Evolutionary conservation across 345 rosid genomes (phyloP).

Genomic region (Ceriops decandra): DNA sequence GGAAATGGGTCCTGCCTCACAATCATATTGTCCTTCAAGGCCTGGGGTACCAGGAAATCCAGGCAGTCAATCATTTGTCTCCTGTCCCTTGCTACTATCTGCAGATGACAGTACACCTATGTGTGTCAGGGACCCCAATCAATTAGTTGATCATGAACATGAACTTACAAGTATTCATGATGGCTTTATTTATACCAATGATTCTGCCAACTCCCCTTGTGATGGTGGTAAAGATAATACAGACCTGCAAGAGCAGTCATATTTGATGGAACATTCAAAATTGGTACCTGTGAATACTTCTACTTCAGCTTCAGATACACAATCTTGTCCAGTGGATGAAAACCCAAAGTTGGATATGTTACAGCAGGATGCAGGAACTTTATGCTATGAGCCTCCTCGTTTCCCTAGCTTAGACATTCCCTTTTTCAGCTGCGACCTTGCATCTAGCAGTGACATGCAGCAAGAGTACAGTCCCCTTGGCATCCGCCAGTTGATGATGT

Average conservation of each 20-base stretch:
- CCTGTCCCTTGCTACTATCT: constrained; percentile 32
- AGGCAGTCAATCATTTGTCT: constrained; percentile 37
- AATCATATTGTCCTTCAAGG: constrained; percentile 38
- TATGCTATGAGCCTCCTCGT: constrained; percentile 97
- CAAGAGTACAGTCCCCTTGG: constrained; percentile 98
- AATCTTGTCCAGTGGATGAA: constrained; percentile 38
- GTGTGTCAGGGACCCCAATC: constrained; percentile 38
- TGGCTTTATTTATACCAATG: constrained; percentile 47
- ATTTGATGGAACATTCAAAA: constrained; percentile 51
- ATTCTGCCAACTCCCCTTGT: constrained; percentile 41
- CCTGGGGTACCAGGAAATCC: constrained; percentile 44
- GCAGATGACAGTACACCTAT: constrained; percentile 32
- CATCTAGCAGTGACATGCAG: constrained; percentile 69
- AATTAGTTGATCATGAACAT: constrained; percentile 42
- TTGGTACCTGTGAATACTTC: constrained; percentile 60
- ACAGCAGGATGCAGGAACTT: constrained; percentile 58
- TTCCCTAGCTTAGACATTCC: constrained; percentile 93
- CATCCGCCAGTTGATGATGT: constrained; percentile 89
- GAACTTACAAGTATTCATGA: constrained; percentile 34
- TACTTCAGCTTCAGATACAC: constrained; percentile 39
- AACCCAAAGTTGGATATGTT: constrained; percentile 31
- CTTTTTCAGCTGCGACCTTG: constrained; percentile 91
- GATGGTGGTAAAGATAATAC: constrained; percentile 32
- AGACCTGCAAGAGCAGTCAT: constrained; percentile 45
- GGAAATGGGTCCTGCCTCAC: constrained; percentile 35